Base-by-base conservation (phyloP, 225 moss, liverwort and hornwort genomes). In the Neckera pumila region DNA sequence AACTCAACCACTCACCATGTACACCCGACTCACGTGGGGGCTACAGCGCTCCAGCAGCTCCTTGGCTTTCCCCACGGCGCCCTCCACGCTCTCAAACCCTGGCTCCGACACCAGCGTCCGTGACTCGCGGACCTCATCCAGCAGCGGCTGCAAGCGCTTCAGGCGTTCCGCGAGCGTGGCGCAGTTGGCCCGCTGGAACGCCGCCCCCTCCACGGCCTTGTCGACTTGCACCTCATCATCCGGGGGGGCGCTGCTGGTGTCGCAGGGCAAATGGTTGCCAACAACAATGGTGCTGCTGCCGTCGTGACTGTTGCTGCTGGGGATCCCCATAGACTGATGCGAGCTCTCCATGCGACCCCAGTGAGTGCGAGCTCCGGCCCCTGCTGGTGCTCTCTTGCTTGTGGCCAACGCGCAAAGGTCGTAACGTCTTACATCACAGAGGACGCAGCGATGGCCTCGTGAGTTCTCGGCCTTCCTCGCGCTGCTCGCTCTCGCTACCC, bases 91-190 rank as follows among this genome's bases (percentile, higher is more conserved):
- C 63, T 91, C 89, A 33, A 95, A 89, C 87, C 90, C 88, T 23
- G 83, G 89, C 63, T 85, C 90, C 51, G 92, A 85, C 84, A 92
- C 64, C 22, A 88, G 82, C 85, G 89, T 57, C 84, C 91, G 91
- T 47, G 87, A 89, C 63, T 92, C 95, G 61, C 92, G 94, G 30
- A 94, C 93, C 93, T 95, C 95, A 74, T 95, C 91, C 53, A 95
- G 87, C 85, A 95, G 76, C 34, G 94, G 92, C 88, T 92, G 92
- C 91, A 95, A 30, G 40, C 90, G 91, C 93, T 87, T 93, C 89
- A 95, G 86, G 51, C 92, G 91, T 85, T 91, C 93, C 81, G 86
- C 85, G 84, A 95, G 86, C 70, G 92, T 94, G 69, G 82, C 90
- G 86, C 93, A 93, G 88, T 94, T 95, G 83, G 85, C 86, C 62